Evolutionary conservation across 2,329 filamentous ascomycete species (phyloP), one percentile per base, ranked within the genome.

Genomic region (Aspergillus sp.): DNA sequence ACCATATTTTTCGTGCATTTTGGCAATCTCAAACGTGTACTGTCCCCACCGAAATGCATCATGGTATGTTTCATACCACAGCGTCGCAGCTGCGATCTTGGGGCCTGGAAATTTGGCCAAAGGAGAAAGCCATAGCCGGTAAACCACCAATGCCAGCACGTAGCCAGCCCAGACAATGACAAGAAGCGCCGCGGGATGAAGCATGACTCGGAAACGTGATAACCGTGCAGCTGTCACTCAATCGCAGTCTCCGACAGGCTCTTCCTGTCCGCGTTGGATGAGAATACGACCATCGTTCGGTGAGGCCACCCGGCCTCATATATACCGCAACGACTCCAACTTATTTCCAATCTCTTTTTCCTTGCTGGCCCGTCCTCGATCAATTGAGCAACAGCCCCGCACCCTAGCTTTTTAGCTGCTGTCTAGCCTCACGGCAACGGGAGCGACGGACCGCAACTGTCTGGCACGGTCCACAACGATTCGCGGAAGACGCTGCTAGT

Each of bases 41-140:
- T 57, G 54, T 2, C 64, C 66, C 26, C 53, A 53, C 4, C 57
- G 51, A 20, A 60, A 56, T 1, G 56, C 57, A 53, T 68, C 66
- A 15, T 65, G 66, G 38, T 67, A 69, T 24, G 60, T 64, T 30
- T 68, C 65, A 50, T 67, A 67, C 58, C 61, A 65, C 45, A 62
- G 59, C 11, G 66, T 68, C 30, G 66, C 42, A 2, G 65, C 66
- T 1, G 63, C 65, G 22, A 67, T 26, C 38, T 61, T 67, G 6
- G 65, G 65, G 1, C 66, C 65, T 1, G 64, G 66, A n/a, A 68
- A 64, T 17, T 57, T 58, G 43, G 64, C 58, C 20, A 67, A 41
- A 36, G 64, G 66, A n/a, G 64, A 65, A 2, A 64, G 5, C 15
- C 15, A 58, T 2, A 58, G 50, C 15, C 47, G 38, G 42, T 50